Conservation (phyloP, 176 grass and related monocot species). For the Musa beccarii region DNA sequence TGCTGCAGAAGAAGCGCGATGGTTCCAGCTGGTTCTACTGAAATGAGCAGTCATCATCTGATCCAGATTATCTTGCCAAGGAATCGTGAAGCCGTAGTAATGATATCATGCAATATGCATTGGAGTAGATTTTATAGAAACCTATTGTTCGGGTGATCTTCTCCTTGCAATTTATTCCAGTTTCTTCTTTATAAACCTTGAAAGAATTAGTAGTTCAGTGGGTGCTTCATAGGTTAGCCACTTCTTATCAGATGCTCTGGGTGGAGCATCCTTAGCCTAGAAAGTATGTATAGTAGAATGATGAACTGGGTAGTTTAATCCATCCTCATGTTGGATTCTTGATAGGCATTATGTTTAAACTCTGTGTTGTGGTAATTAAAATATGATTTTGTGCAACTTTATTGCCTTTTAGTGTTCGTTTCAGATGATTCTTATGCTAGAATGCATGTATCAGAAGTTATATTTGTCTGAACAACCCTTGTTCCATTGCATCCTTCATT, state of each 20-base stretch:
- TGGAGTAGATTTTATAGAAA: background rate
- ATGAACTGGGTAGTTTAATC: background rate
- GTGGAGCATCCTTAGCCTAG: background rate
- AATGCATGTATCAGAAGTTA: too few relatives aligned
- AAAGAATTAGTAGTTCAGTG: background rate
- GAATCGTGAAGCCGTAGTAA: background rate
- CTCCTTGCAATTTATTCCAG: background rate
- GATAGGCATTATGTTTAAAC: constrained; percentile 3
- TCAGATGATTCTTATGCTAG: too few relatives aligned
- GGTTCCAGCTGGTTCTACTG: constrained; percentile 7
- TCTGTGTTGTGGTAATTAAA: background rate
- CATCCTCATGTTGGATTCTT: background rate
- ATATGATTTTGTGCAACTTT: background rate
- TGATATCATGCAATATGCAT: background rate
- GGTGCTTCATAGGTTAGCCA: background rate
- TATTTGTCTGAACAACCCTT: too few relatives aligned
- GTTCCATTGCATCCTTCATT: too few relatives aligned
- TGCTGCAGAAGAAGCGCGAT: background rate
- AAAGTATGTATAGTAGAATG: background rate
- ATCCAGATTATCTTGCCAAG: background rate
- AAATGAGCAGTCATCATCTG: background rate
- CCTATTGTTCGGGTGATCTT: background rate
- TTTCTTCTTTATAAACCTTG: background rate
- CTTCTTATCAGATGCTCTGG: background rate
- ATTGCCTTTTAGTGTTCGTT: too few relatives aligned